These are phyloP conservation scores for Eustoma russellianum DNA, from an alignment of 257 asterid species.

Conservation along the genomic window DNA sequence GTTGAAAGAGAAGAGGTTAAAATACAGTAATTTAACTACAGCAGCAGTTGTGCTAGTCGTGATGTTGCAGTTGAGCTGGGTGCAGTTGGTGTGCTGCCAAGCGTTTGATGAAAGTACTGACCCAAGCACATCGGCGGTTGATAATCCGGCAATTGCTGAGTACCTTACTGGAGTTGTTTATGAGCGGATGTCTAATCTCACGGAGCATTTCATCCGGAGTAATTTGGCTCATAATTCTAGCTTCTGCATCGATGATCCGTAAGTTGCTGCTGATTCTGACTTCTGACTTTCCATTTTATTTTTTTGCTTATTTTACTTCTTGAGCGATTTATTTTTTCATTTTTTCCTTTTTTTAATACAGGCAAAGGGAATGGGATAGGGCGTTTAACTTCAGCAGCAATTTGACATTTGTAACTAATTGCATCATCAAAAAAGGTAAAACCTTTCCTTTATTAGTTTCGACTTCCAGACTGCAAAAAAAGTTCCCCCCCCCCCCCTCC, in stretches of 20 bases:
- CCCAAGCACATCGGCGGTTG: constrained; percentile 10
- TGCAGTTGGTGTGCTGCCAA: constrained; percentile 46
- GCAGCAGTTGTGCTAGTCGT: constrained; percentile 1
- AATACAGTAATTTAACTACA: background rate
- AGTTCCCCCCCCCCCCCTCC: no score
- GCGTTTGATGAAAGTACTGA: constrained; percentile 9
- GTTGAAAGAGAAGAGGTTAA: no score
- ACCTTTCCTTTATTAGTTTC: background rate
- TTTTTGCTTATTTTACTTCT: background rate
- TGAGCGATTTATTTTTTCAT: background rate
- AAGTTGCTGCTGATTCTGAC: background rate
- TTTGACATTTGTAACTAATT: constrained; percentile 49
- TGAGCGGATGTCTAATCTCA: constrained; percentile 36
- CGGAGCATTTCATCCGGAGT: constrained; percentile 32
- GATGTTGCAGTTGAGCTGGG: constrained; percentile 14
- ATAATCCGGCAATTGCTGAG: constrained; percentile 18
- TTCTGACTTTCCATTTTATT: background rate
- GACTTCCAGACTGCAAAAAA: background rate
- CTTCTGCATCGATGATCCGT: constrained; percentile 57
- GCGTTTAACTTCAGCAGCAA: constrained; percentile 56
- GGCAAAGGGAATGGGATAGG: constrained; percentile 56
- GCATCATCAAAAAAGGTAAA: constrained; percentile 51
- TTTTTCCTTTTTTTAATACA: constrained; percentile 8
- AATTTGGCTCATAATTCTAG: constrained; percentile 37
- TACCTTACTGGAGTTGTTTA: constrained; percentile 31